phyloP scores from a whole-genome alignment of 2,329 filamentous ascomycete genomes.

The Helicocarpus griseus region DNA sequence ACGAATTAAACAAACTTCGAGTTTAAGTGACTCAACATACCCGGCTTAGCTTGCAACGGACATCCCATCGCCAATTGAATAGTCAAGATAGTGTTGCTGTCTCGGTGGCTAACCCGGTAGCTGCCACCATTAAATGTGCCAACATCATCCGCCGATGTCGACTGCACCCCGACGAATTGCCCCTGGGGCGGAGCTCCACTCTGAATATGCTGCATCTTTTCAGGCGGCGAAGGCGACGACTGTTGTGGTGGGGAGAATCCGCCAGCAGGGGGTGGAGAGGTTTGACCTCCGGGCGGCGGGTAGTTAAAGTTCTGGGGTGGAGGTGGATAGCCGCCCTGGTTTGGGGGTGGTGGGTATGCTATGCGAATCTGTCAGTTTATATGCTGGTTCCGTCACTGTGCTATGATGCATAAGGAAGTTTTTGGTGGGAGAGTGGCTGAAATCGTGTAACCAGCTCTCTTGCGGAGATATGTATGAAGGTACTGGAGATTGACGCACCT shows the following conservation, averaged over 20 bases:
- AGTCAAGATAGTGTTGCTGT: conserved; percentile 82
- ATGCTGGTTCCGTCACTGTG: neutral
- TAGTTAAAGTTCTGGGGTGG: conserved; percentile 16
- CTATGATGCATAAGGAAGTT: neutral
- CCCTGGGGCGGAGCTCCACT: conserved; percentile 37
- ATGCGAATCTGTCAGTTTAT: neutral
- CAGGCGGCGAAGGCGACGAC: conserved; percentile 7
- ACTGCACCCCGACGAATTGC: conserved; percentile 55
- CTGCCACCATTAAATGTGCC: conserved; percentile 97
- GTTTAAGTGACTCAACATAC: conserved; percentile 28
- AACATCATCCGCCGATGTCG: conserved; percentile 66
- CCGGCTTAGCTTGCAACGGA: conserved; percentile 70
- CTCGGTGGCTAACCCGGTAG: conserved; percentile 85
- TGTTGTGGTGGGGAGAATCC: conserved; percentile 15
- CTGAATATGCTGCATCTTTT: conserved; percentile 20
- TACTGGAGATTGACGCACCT: conserved; percentile 7
- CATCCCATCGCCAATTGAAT: conserved; percentile 84
- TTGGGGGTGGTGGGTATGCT: conserved; percentile 10
- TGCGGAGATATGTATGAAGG: neutral
- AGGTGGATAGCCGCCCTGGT: conserved; percentile 16
- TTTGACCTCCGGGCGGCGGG: conserved; percentile 3
- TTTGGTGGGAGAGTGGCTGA: no score
- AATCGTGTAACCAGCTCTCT: no score
- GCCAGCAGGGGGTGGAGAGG: conserved; percentile 11
- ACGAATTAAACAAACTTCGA: neutral